phyloP scores from a whole-genome alignment of 2,329 filamentous ascomycete genomes.

The Cordyceps farinosa region DNA sequence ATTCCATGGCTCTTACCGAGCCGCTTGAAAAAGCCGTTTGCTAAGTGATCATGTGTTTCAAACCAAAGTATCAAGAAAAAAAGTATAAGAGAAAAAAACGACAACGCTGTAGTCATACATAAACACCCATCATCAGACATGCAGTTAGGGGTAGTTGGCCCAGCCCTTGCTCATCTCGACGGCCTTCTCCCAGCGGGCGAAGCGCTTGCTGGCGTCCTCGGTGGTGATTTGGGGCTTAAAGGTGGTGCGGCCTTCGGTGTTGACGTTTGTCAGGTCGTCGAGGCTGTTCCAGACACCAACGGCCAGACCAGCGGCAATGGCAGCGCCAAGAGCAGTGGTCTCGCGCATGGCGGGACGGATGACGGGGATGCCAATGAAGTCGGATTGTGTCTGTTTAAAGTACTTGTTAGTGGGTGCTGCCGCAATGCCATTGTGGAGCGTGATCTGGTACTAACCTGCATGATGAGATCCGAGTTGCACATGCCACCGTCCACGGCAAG shows the following conservation, averaged over 20 bases:
- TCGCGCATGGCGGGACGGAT: conserved; percentile 78
- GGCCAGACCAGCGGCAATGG: conserved; percentile 78
- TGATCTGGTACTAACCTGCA: conserved; percentile 50
- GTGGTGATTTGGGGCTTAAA: conserved; percentile 65
- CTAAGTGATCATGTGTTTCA: neutral
- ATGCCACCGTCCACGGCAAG: conserved; percentile 83
- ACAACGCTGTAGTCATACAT: conserved; percentile 14
- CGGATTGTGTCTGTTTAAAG: conserved; percentile 78
- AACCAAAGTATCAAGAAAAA: conserved; percentile 1
- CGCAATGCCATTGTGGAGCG: neutral
- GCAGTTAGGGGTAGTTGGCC: conserved; percentile 36
- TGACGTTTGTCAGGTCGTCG: conserved; percentile 67
- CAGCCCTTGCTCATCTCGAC: conserved; percentile 77
- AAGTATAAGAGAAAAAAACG: neutral
- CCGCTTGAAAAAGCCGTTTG: conserved; percentile 4
- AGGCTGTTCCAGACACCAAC: conserved; percentile 71
- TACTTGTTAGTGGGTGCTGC: too few relatives aligned
- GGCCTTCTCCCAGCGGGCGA: conserved; percentile 70
- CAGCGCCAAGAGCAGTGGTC: conserved; percentile 76
- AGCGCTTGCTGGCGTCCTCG: conserved; percentile 59
- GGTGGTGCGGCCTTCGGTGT: conserved; percentile 62
- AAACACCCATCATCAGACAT: neutral
- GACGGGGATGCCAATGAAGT: conserved; percentile 76
- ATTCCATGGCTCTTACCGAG: neutral
- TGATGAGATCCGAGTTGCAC: conserved; percentile 75